Percentiles rank a stretch among this genome's conserved stretches.
phyloP scores from a whole-genome alignment of 371 early-diverging fungal genomes.

The Mortierella sp. region DNA sequence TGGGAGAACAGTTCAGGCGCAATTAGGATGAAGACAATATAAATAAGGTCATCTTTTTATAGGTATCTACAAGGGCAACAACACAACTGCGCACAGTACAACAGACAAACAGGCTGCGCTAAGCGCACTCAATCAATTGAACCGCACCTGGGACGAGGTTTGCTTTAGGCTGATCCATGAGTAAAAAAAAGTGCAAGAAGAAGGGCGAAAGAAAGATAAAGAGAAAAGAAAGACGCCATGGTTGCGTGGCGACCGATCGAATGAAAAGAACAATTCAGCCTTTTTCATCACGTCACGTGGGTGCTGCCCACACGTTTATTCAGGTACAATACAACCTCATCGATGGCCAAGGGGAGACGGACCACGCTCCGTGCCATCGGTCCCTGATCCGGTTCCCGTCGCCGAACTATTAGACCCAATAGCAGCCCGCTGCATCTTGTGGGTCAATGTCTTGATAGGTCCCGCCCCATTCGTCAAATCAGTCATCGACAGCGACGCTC shows the following conservation, averaged over 20 bases:
- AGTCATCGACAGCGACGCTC: background rate
- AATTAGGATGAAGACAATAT: too few species aligned
- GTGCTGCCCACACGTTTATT: background rate
- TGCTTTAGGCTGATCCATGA: slow-evolving; percentile 40
- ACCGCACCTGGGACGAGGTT: slow-evolving; percentile 42
- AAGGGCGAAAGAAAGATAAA: background rate
- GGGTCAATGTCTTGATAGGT: background rate
- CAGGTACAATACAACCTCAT: background rate
- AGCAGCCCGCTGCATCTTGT: slow-evolving; percentile 1
- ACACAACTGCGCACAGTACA: background rate
- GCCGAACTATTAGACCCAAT: slow-evolving; percentile 2
- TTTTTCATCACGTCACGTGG: background rate
- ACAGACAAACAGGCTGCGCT: background rate
- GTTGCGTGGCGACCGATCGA: background rate
- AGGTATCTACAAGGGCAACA: background rate
- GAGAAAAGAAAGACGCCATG: too few species aligned
- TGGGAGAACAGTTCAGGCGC: too few species aligned
- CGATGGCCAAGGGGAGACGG: background rate
- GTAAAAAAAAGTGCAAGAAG: background rate
- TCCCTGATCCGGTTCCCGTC: slow-evolving; percentile 4
- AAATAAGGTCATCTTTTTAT: too few species aligned
- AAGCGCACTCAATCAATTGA: background rate
- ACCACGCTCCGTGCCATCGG: slow-evolving; percentile 8
- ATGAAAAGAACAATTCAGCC: background rate
- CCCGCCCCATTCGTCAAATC: background rate